These are phyloP conservation scores for Xylaria bambusicola DNA, from an alignment of 495 filamentous ascomycete species.

Conservation along the genomic window DNA sequence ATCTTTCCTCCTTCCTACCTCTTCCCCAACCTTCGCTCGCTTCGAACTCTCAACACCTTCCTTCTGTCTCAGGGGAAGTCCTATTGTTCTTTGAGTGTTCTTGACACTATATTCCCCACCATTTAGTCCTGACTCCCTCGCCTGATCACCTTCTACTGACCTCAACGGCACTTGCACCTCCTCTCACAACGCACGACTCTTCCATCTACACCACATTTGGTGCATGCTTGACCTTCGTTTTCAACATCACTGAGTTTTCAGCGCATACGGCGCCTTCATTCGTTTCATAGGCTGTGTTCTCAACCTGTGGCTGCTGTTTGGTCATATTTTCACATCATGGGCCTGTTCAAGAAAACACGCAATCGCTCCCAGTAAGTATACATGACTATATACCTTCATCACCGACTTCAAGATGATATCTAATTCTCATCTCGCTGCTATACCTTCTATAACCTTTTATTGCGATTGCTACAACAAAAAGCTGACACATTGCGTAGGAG, in stretches of 20 bases:
- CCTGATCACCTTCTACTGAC: neutral
- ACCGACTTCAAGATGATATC: neutral
- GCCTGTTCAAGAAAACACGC: constrained; percentile 12
- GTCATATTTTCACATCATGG: neutral
- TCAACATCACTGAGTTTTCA: neutral
- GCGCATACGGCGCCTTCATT: neutral
- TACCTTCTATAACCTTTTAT: neutral
- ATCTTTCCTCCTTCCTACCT: neutral
- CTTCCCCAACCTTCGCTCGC: constrained; percentile 1
- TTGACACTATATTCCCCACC: neutral
- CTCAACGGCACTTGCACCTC: neutral
- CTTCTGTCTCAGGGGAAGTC: neutral
- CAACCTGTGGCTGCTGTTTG: neutral
- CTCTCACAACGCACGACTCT: neutral
- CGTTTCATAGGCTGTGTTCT: neutral
- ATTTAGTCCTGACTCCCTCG: neutral
- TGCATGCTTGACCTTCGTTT: neutral
- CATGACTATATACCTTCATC: too few species aligned
- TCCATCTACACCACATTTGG: neutral
- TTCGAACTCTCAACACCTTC: neutral
- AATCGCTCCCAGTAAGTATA: constrained; percentile 14
- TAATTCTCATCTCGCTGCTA: too few species aligned
- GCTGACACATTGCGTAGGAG: constrained; percentile 24
- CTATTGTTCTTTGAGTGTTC: neutral
- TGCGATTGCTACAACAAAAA: neutral